Evolutionary conservation across 2,329 filamentous ascomycete species (phyloP), one percentile per base, ranked within the genome.

Genomic region (Taxawa tesnikishii): DNA sequence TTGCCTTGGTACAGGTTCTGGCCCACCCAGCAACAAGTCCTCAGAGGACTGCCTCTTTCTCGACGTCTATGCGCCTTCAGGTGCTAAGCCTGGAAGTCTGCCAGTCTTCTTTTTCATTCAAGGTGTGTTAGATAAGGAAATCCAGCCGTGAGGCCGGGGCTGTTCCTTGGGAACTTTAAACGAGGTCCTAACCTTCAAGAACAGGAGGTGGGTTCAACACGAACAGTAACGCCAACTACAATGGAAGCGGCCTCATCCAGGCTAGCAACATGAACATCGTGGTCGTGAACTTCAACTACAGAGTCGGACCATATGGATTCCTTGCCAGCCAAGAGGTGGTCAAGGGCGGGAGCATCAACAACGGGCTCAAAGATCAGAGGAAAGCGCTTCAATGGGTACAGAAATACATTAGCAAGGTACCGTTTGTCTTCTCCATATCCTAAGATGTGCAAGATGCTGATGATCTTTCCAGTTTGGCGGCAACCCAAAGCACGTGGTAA

Each of bases 201-300:
- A n/a, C n/a, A n/a, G n/a, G n/a, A 14, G 60, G 60, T 15, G 59
- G 58, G 2, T 62, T 65, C 51, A 43, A 61, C 64, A 38, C 68
- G 1, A 66, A 59, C 34, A 52, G 52, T 11, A 60, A 59, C 37
- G 42, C 54, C 7, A 62, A 77, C 38, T 64, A 70, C 42, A 70
- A 83, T 41, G 76, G 70, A 1, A 67, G 64, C 1, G 71, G 68
- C 1, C 53, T 85, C n/a, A 62, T 77, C 16, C 49, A 62, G 17
- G 75, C 73, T 0, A 69, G 70, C 12, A 61, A 65, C 23, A 57
- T 68, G 36, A 63, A 70, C 28, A 75, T 84, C 15, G 57, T 87
- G 0, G 71, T 83, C 1, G 77, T 87, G 2, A 76, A 66, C 7
- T 68, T 83, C 55, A 85, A 84, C 54, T 85, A 87, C 49, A 74